Evolutionary conservation across 805 yeast genomes (phyloP), one percentile per base, ranked within the genome.

Genomic region (Isabelozyma gotoi): DNA sequence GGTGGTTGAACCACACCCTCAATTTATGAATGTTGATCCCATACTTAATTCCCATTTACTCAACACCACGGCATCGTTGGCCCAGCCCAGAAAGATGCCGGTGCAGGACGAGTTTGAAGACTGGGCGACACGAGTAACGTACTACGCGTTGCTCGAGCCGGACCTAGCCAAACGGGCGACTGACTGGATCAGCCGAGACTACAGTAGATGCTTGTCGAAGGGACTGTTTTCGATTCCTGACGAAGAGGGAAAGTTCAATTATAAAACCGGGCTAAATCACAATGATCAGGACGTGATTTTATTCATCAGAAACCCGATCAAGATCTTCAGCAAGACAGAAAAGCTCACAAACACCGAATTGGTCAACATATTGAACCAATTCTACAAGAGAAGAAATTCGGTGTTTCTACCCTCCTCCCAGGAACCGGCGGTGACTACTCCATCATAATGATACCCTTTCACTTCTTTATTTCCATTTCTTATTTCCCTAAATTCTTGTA

Each of bases 201-300:
- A 6, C 29, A 21, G 29, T 6, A 21, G 29, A 21, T 21, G 29
- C 7, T 12, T 21, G 3, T 12, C 11, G 29, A 21, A 21, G 29
- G 29, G 29, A 21, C 29, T 10, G 11, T 21, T 21, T 12, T 21
- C 12, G 29, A 21, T 21, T 6, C 29, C 4, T 6, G 29, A 6
- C 11, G 29, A 21, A 10, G 29, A 21, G 12, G 29, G 29, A 6
- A 21, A 21, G 11, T 17, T 46, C 8, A 36, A 46, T 31, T 31
- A 37, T 17, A 19, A 29, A n/a, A 42, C 31, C 11, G 41, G 49
- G 2, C 36, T 36, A 14, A 43, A 39, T 15, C 4, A 14, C 8
- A 36, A 41, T 29, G 49, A 46, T 19, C 36, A 40, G 19, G 49
- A 46, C 14, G 40, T 40, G 2, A 37, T 29, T 15, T 39, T 37